Evolutionary conservation across 352 stramenopile genomes (phyloP).

Genomic region (Globisporangium paddicum): DNA sequence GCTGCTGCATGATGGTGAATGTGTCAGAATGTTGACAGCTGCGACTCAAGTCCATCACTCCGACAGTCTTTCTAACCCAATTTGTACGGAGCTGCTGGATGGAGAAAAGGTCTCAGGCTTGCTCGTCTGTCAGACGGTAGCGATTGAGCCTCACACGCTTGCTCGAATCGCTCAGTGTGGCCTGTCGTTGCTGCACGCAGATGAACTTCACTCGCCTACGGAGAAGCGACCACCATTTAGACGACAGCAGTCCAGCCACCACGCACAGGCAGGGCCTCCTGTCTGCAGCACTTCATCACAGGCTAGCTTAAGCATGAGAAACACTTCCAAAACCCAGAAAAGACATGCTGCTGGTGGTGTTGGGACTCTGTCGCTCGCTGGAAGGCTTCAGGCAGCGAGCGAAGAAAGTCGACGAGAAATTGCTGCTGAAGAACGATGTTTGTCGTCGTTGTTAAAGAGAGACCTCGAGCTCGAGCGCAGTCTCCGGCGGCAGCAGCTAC

Average conservation of each 20-base stretch:
- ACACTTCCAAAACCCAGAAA: background rate
- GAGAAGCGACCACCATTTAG: background rate
- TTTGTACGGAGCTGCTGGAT: background rate
- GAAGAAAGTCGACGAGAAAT: constrained; percentile 8
- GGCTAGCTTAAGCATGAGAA: no score
- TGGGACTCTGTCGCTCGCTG: background rate
- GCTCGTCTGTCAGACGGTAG: background rate
- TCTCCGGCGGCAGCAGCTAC: constrained; percentile 23
- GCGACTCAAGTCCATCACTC: background rate
- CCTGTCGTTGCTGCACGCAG: background rate
- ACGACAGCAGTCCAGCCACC: background rate
- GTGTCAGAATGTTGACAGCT: constrained; percentile 2
- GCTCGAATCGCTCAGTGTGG: constrained; percentile 3
- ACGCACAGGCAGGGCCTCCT: background rate
- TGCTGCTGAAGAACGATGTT: background rate
- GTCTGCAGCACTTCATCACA: background rate
- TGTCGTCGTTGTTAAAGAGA: background rate
- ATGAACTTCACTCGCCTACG: background rate
- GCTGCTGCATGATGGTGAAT: constrained; percentile 5
- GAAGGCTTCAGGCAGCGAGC: constrained; percentile 7
- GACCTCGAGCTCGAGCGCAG: constrained; percentile 10
- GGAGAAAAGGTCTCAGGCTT: background rate
- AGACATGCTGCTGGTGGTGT: background rate
- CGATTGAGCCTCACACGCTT: background rate
- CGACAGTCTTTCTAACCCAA: background rate